Base-by-base conservation (phyloP, 1,284 basidiomycete species). In the Trametes sp. region DNA sequence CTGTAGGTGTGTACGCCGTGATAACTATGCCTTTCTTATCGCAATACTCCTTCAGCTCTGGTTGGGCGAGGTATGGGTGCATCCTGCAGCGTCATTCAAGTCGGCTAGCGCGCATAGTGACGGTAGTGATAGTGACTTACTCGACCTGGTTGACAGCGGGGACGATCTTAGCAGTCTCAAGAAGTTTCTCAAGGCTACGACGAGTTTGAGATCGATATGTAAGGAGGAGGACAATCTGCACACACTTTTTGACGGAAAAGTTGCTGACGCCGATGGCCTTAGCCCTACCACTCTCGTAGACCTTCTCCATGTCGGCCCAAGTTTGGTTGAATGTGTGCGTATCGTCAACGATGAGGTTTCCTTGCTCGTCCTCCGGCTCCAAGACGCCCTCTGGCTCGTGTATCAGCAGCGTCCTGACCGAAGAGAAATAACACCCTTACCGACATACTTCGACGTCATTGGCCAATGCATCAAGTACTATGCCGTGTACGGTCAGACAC, bases 131-230 rank as follows among this genome's bases (percentile, higher is more conserved):
- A 2, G 77, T 72, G 38, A 62, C 72, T 77, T 61, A 73, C 77
- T 89, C 87, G 42, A 89, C 82, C 73, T 90, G 88, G 74, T 91
- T 90, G 14, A 82, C 81, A 0, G 84, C 87, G 0, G 89, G 89
- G 0, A 85, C 73, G 35, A 89, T 72, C 13, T 70, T 73, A n/a
- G 75, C 77, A 1, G 77, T 75, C 26, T 75, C 71, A 8, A 86
- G 72, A 5, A 84, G 75, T 33, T 74, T 69, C 57, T 83, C 78
- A 7, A 84, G 74, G 49, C 82, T 84, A 44, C 0, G 16, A n/a
- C n/a, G n/a, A n/a, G n/a, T n/a, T n/a, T n/a, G 16, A 16, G 3
- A 24, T 26, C 36, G 1, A 23, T 48, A 24, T 51, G 29, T 19
- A 14, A 19, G 44, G 52, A 31, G 44, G 11, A 23, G 11, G 2